Conservation (phyloP, 441 rosid genomes). For the Capsella rubella region DNA sequence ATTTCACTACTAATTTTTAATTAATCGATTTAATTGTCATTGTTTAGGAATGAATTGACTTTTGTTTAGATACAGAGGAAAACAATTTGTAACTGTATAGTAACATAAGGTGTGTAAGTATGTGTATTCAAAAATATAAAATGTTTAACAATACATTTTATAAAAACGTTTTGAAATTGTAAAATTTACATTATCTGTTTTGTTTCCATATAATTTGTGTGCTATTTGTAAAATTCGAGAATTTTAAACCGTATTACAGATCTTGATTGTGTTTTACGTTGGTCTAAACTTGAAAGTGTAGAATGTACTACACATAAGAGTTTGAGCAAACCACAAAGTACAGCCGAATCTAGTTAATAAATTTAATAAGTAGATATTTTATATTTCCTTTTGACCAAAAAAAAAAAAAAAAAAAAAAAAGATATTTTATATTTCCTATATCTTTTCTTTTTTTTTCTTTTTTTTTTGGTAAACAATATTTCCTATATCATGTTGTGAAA, state of each 20-base stretch:
- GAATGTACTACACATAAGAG: neutral
- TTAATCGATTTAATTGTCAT: conserved; percentile 30
- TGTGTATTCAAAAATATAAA: neutral
- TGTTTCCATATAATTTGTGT: neutral
- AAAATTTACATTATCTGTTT: neutral
- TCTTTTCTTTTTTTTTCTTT: too few species aligned
- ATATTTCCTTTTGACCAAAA: too few species aligned
- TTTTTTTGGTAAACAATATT: too few species aligned
- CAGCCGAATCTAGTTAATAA: too few species aligned
- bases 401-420: too few species aligned
- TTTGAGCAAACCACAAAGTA: too few species aligned
- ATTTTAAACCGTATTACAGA: neutral
- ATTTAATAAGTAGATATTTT: too few species aligned
- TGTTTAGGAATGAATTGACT: conserved; percentile 31
- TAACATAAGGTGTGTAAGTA: conserved; percentile 13
- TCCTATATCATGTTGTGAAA: too few species aligned
- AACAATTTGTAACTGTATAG: conserved; percentile 34
- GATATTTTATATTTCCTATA: neutral
- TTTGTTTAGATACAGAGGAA: conserved; percentile 20
- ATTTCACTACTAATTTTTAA: conserved; percentile 34
- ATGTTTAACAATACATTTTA: conserved; percentile 19
- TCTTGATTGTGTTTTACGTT: neutral
- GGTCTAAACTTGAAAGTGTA: neutral
- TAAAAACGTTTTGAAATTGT: neutral
- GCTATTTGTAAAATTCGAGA: neutral